phyloP scores from a whole-genome alignment of 2,329 filamentous ascomycete genomes.

The Falciphora oryzae region DNA sequence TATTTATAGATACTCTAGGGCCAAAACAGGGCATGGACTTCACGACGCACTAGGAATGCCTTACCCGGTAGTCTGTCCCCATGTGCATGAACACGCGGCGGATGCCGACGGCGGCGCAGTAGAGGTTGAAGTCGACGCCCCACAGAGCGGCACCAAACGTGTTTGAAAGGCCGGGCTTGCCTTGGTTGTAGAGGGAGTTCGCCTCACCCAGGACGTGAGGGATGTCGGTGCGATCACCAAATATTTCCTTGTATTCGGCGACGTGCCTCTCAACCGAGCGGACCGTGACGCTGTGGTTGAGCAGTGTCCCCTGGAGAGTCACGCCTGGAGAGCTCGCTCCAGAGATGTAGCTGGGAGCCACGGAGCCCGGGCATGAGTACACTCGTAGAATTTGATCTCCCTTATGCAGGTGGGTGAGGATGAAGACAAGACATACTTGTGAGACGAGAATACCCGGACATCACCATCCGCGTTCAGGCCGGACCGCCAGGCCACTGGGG shows the following conservation, averaged over 20 bases:
- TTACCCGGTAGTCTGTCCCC: conserved; percentile 51
- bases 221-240: conserved; percentile 24
- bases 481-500: conserved; percentile 43
- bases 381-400: background rate
- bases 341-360: conserved; percentile 49
- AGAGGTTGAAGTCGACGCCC: conserved; percentile 57
- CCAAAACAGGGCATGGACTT: conserved; percentile 3
- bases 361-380: background rate
- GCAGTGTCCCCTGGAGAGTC: conserved; percentile 54
- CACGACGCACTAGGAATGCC: conserved; percentile 15
- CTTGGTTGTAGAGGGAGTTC: conserved; percentile 56
- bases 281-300: conserved; percentile 55
- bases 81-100: conserved; percentile 57
- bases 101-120: conserved; percentile 49
- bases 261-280: conserved; percentile 42
- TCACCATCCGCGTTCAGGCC: conserved; percentile 43
- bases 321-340: conserved; percentile 54
- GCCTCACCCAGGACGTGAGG: conserved; percentile 55
- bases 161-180: conserved; percentile 55
- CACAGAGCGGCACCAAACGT: conserved; percentile 61
- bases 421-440: conserved; percentile 43
- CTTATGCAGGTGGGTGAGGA: too few species aligned
- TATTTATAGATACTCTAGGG: background rate
- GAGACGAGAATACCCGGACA: conserved; percentile 49
- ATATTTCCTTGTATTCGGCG: conserved; percentile 38